phyloP scores from a whole-genome alignment of 257 asterid species.

The Leonotis leonurus region DNA sequence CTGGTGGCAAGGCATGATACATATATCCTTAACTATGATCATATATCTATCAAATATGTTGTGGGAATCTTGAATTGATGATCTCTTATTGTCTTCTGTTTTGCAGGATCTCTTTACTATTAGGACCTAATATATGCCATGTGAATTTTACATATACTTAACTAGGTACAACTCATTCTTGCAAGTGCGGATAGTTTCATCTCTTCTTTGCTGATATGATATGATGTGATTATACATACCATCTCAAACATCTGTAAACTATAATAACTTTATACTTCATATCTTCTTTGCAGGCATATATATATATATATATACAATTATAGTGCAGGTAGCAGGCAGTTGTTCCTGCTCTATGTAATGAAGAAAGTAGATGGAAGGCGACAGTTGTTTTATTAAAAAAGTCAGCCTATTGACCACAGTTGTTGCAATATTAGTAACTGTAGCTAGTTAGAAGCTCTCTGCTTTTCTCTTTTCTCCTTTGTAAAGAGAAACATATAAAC shows the following conservation, averaged over 20 bases:
- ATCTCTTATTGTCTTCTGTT: neutral
- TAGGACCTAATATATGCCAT: conserved; percentile 27
- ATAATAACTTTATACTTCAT: no score
- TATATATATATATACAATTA: conserved; percentile 1
- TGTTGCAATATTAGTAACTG: conserved; percentile 5
- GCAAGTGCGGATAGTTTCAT: neutral
- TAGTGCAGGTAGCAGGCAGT: no score
- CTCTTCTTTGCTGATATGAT: no score
- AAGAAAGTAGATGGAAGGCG: neutral
- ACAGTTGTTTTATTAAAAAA: neutral
- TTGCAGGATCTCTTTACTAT: conserved; percentile 71
- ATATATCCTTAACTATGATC: neutral
- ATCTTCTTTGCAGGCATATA: conserved; percentile 21
- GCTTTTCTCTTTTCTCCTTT: conserved; percentile 11
- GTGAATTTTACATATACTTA: conserved; percentile 20
- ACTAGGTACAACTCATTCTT: conserved; percentile 25
- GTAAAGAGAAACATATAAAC: conserved; percentile 6
- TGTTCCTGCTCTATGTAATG: neutral
- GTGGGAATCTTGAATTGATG: neutral
- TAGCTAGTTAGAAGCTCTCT: conserved; percentile 3
- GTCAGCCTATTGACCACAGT: neutral
- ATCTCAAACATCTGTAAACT: neutral
- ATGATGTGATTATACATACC: neutral
- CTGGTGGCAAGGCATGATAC: conserved; percentile 80
- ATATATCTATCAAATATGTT: neutral